Base-by-base conservation (phyloP, 163 green algal species). In the Prototheca wickerhamii region DNA sequence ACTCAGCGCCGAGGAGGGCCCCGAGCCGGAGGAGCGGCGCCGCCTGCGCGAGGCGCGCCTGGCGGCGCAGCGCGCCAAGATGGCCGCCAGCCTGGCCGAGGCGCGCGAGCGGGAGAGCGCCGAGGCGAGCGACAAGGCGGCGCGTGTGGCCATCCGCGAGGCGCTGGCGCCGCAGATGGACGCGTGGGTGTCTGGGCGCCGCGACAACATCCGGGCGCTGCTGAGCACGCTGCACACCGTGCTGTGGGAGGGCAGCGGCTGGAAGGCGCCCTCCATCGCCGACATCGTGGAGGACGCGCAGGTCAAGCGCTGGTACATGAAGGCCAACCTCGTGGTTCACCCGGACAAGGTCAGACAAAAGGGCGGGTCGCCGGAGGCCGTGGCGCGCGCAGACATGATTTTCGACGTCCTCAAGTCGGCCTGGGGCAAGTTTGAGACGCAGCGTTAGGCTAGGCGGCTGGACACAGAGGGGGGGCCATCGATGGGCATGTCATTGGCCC, bases 321-420 rank as follows among this genome's bases (percentile, higher is more conserved):
- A 86, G 67, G 90, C 89, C 62, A 94, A 95, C 63, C 76, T 96
- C 54, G 67, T 96, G 51, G 83, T 97, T 53, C 90, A 97, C 75
- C 90, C 90, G 8, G 90, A 97, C 82, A 96, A 96, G 78, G 79
- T 97, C 23, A 81, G 84, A 49, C 87, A 95, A 74, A 85, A 84
- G 53, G 87, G 86, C n/a, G 91, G 88, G 32, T 80, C 70, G 15
- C 61, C 84, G 37, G 86, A 95, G 70, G 81, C 95, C 75, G 74
- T 95, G 34, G 83, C 85, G 32, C 80, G 86, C 49, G 88, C 88
- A 4, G 89, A 96, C 76, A 91, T 93, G 75, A 74, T 93, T 29
- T 96, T 96, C 66, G 86, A 96, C 66, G 78, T 83, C n/a, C 76
- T 96, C 35, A 96, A 96, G 65, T 77, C 76, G 26, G 81, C 82